Evolutionary conservation across 495 filamentous ascomycete species (phyloP), one percentile per base, ranked within the genome.

Genomic region (Penicillium macrosclerotiorum): DNA sequence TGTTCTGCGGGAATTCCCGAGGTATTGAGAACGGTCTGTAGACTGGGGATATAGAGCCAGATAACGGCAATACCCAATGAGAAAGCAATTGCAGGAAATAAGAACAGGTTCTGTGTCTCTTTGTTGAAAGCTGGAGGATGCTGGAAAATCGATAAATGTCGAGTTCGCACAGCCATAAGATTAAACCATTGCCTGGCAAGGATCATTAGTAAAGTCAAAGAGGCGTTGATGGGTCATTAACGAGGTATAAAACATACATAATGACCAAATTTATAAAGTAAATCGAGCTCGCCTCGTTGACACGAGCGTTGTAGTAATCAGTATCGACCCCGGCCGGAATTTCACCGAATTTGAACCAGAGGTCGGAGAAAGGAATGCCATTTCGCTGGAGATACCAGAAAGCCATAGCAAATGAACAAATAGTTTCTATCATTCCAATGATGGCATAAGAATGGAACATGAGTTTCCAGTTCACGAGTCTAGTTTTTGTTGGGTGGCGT

Each of bases 61-160:
- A 86, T 73, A 40, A 86, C 70, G 0, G 78, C 77, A 67, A 86
- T 81, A 13, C 65, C 61, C 3, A 89, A 52, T 0, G 82, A 72
- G 55, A 88, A 84, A 0, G 74, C 16, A 3, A 87, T 81, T 2
- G 82, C 79, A 0, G 80, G 84, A 55, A 86, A 79, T 1, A 89
- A 69, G 37, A 79, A 80, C 17, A 75, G 59, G 52, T 88, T 88
- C 30, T 75, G 69, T 0, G 80, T 80, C 7, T 55, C 41, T 43
- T 73, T 75, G 47, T 80, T 81, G 57, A 81, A 77, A 6, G 73
- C 52, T 0, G 83, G 84, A 5, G 81, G 77, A 12, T 84, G 80
- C 41, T 85, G 79, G 52, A 88, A 79, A 42, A 87, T 79, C 38
- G 70, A 78, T 29, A 86, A 73, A n/a, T 80, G 75, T 1, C 81